phyloP scores from a whole-genome alignment of 108 stramenopile genomes.

The Nitzschia sp. region DNA sequence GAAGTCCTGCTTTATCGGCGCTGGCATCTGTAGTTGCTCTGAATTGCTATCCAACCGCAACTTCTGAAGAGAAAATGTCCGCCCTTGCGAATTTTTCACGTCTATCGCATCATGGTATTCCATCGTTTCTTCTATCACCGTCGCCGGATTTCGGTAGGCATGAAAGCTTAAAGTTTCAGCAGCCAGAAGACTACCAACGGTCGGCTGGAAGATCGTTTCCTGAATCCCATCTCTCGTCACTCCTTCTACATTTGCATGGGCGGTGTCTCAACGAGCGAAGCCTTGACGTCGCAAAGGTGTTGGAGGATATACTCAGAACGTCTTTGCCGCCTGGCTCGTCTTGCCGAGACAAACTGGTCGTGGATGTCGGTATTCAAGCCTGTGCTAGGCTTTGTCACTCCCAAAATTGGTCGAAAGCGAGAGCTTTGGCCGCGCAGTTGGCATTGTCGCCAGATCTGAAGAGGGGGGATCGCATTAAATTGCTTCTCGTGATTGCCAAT shows the following conservation, averaged over 20 bases:
- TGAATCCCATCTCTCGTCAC: constrained; percentile 17
- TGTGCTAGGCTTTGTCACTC: constrained; percentile 28
- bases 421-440: constrained; percentile 19
- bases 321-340: constrained; percentile 30
- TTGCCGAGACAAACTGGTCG: constrained; percentile 18
- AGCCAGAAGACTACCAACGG: background rate
- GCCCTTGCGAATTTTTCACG: constrained; percentile 49
- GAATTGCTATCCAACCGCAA: constrained; percentile 4
- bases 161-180: background rate
- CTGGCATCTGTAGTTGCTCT: constrained; percentile 49
- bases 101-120: constrained; percentile 51
- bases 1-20: constrained; percentile 45
- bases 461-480: constrained; percentile 38
- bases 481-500: constrained; percentile 58
- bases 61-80: constrained; percentile 11
- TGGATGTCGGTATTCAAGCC: constrained; percentile 36
- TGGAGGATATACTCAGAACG: constrained; percentile 33
- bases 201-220: constrained; percentile 12
- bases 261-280: constrained; percentile 46
- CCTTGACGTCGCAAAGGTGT: constrained; percentile 25
- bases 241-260: constrained; percentile 42
- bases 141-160: background rate
- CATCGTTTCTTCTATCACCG: constrained; percentile 14
- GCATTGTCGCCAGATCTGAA: constrained; percentile 15
- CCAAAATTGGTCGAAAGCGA: constrained; percentile 40